Evolutionary conservation across 495 filamentous ascomycete genomes (phyloP), one percentile per base, ranked within the genome.

Genomic region (Aspergillus wentii): DNA sequence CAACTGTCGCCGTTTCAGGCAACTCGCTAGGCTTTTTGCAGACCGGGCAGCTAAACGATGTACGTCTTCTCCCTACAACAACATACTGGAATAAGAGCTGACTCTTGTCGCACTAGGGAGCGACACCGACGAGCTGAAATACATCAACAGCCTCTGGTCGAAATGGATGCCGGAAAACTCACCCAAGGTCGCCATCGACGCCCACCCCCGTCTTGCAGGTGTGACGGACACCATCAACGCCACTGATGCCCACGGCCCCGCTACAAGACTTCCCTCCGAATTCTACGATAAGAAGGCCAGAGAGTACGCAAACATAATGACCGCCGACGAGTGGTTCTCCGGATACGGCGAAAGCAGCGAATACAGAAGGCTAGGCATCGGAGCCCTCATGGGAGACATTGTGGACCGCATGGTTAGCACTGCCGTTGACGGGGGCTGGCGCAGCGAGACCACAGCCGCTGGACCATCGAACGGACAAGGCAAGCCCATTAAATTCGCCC

Each of bases 221-320:
- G 85, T 98, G 39, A 89, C 89, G 81, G 92, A 98, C 52, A 92
- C 88, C 8, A 75, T 96, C 44, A 97, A 96, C 57, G 74, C 86
- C 16, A 92, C 86, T 1, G 68, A 85, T 10, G 91, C 88, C 3
- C 92, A 98, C 62, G 91, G 88, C 0, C 76, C 83, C 0, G 71
- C 72, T 10, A 95, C 88, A 0, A 71, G 69, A 30, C 71, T 98
- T 5, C 92, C 92, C 1, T 59, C 64, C 10, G 86, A 89, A 34
- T 98, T 98, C 61, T 97, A 98, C 58, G 88, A 95, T 49, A 52
- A 69, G 20, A 85, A 82, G 56, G 83, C 66, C 3, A 60, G 75
- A 4, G 70, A 66, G 2, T 81, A 88, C 32, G 75, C 96, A 37
- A 84, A 96, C 35, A 72, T 73, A 18, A 86, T 96, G 32, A 77